Evolutionary conservation across 352 stramenopile species (phyloP).

Genomic region (Phytopythium sindhum): DNA sequence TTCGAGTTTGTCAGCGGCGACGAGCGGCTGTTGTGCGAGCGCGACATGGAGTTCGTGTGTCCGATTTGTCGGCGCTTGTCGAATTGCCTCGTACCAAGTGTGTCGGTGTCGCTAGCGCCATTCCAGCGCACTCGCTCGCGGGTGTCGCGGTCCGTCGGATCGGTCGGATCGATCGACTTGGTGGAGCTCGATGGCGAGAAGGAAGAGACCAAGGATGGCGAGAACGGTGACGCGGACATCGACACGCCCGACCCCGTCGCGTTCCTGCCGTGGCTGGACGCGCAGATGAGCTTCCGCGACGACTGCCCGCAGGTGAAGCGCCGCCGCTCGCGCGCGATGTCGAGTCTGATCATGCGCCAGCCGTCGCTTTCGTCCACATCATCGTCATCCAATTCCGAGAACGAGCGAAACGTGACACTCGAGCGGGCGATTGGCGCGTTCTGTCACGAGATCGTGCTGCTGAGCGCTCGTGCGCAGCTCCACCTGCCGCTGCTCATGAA

Average conservation of each 20-base stretch:
- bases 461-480: constrained; percentile 34
- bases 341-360: constrained; percentile 29
- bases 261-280: constrained; percentile 49
- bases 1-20: constrained; percentile 44
- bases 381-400: constrained; percentile 26
- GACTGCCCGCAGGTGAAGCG: constrained; percentile 35
- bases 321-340: constrained; percentile 34
- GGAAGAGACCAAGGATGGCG: constrained; percentile 33
- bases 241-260: constrained; percentile 18
- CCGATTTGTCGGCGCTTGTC: constrained; percentile 73
- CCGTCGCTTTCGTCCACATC: constrained; percentile 28
- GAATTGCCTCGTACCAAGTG: constrained; percentile 62
- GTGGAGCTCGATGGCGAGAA: constrained; percentile 4
- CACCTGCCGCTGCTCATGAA: constrained; percentile 56
- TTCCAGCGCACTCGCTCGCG: constrained; percentile 2
- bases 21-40: constrained; percentile 62
- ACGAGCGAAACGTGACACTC: constrained; percentile 26
- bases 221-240: constrained; percentile 25
- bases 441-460: constrained; percentile 46
- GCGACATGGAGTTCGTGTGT: constrained; percentile 73
- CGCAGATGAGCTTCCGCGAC: constrained; percentile 51
- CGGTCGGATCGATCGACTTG: constrained; percentile 11
- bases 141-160: constrained; percentile 8
- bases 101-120: constrained; percentile 8
- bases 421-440: constrained; percentile 52